phyloP scores from a whole-genome alignment of 345 rosid genomes.

The Arabidopsis thaliana region DNA sequence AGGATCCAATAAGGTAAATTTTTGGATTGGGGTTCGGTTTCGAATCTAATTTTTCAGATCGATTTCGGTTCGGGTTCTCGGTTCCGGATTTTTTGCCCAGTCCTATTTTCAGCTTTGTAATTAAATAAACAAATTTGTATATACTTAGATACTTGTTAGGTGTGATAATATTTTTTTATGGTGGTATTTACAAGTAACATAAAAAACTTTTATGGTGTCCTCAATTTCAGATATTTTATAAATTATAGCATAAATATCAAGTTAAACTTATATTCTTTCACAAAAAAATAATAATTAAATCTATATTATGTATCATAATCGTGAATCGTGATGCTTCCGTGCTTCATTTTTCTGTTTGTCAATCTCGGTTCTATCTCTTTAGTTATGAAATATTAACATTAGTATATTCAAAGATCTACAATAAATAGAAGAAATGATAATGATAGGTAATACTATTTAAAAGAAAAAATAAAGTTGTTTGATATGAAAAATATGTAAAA shows the following conservation, averaged over 20 bases:
- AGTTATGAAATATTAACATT: slow-evolving; percentile 6
- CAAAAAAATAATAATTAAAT: background rate
- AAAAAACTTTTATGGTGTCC: background rate
- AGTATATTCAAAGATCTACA: background rate
- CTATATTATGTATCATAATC: background rate
- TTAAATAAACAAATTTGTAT: background rate
- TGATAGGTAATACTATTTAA: slow-evolving; percentile 41
- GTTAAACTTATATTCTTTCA: background rate
- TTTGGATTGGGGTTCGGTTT: too few relatives aligned
- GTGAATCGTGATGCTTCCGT: background rate
- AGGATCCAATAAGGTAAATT: too few relatives aligned
- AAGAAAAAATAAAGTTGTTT: background rate
- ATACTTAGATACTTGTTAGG: background rate
- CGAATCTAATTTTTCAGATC: too few relatives aligned
- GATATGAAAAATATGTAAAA: slow-evolving; percentile 6
- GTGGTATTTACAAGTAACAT: background rate
- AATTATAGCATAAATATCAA: background rate
- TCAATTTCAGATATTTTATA: background rate
- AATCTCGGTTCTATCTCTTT: slow-evolving; percentile 4
- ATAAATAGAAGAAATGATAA: slow-evolving; percentile 34
- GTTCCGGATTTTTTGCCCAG: too few relatives aligned
- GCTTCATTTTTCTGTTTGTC: background rate
- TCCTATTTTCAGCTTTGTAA: background rate
- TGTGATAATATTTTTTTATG: background rate
- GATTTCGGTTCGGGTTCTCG: too few relatives aligned